A percentile compares a stretch with the other conserved stretches of the same genome.
Evolutionary conservation across 192 early-diverging fungal species (phyloP).

Genomic region (Backusella macrospora): DNA sequence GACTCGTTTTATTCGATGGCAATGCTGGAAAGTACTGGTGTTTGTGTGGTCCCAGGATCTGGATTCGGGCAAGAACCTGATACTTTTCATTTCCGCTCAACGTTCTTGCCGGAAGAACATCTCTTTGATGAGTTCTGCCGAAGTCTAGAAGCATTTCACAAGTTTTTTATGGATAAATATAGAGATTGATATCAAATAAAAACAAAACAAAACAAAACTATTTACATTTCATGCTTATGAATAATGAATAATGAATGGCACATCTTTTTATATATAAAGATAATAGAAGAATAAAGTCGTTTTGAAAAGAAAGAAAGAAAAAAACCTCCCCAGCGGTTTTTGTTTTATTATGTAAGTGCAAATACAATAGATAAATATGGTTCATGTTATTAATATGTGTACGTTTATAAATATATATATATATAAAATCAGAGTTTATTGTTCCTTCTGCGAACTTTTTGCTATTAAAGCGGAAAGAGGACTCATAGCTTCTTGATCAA

Average conservation of each 20-base stretch:
- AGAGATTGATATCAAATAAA: constrained; percentile 33
- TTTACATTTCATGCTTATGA: neutral
- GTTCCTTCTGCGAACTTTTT: too few species aligned
- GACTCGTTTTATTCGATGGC: constrained; percentile 92
- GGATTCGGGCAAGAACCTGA: constrained; percentile 89
- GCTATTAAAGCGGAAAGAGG: too few species aligned
- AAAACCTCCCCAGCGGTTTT: too few species aligned
- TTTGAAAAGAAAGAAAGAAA: too few species aligned
- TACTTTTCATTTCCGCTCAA: constrained; percentile 95
- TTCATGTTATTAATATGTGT: too few species aligned
- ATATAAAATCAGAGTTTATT: too few species aligned
- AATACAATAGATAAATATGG: too few species aligned
- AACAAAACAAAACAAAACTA: neutral
- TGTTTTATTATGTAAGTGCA: too few species aligned
- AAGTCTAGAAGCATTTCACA: constrained; percentile 78
- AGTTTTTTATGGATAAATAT: constrained; percentile 77
- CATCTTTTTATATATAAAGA: neutral
- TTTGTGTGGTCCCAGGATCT: constrained; percentile 92
- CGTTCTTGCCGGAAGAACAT: constrained; percentile 94
- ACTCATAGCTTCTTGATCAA: too few species aligned
- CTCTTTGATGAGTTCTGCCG: constrained; percentile 88
- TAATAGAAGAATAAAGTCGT: too few species aligned
- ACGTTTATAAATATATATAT: too few species aligned
- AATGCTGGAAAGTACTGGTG: constrained; percentile 91
- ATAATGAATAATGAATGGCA: neutral